Evolutionary conservation across 768 basidiomycete genomes (phyloP).

Genomic region (Sistotremastrum suecicum): DNA sequence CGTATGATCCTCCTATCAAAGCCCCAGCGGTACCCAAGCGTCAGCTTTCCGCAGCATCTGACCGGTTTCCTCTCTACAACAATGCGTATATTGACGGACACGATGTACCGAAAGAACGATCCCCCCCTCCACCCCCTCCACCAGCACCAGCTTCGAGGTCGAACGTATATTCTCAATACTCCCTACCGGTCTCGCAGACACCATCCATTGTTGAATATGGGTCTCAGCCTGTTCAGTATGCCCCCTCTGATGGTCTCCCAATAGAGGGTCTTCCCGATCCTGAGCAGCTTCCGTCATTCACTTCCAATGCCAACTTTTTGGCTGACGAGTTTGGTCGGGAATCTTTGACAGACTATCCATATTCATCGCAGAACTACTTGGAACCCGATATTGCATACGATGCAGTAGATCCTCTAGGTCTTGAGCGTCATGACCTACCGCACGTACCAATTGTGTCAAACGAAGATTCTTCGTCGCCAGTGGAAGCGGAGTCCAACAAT

Average conservation of each 20-base stretch:
- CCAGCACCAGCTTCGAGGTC: slow-evolving; percentile 9
- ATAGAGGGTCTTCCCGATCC: too few species aligned
- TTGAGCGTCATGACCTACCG: too few species aligned
- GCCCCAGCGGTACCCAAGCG: slow-evolving; percentile 27
- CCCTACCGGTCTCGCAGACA: background rate
- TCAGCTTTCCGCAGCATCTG: slow-evolving; percentile 13
- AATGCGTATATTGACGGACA: background rate
- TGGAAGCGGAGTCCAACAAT: too few species aligned
- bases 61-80: slow-evolving; percentile 13
- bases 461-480: too few species aligned
- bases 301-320: too few species aligned
- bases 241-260: too few species aligned
- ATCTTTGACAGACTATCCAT: background rate
- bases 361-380: background rate
- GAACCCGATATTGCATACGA: background rate
- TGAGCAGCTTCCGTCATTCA: too few species aligned
- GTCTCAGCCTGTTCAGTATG: too few species aligned
- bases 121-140: slow-evolving; percentile 10
- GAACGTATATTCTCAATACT: background rate
- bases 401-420: too few species aligned
- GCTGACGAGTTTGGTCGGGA: background rate
- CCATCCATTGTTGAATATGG: background rate
- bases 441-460: too few species aligned
- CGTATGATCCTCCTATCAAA: slow-evolving; percentile 66
- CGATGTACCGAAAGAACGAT: slow-evolving; percentile 6